Percentiles rank a stretch among this genome's conserved stretches.
Conservation (phyloP, 2,329 filamentous ascomycete genomes). For the Paraconiothyrium brasiliense region DNA sequence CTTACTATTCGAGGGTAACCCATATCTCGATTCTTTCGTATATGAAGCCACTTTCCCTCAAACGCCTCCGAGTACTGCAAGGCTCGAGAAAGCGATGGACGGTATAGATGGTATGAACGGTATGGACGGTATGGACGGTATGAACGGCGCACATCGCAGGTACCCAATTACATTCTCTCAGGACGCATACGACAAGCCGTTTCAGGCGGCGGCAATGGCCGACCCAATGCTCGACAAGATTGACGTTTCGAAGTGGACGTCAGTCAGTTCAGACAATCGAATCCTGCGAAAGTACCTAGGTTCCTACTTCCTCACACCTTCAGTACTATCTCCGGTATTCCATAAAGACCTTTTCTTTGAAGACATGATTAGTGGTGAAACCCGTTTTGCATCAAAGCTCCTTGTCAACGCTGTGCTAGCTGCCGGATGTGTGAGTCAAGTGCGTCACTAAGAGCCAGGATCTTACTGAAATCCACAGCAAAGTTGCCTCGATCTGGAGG, state of each 20-base stretch:
- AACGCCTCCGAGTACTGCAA: neutral
- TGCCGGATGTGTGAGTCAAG: neutral
- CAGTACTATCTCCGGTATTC: neutral
- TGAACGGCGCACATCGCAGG: neutral
- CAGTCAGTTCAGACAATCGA: slow-evolving; percentile 7
- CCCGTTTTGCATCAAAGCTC: slow-evolving; percentile 10
- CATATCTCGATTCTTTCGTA: neutral
- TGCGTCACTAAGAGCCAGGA: too few relatives aligned
- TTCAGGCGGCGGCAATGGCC: slow-evolving; percentile 6
- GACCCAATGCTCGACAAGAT: slow-evolving; percentile 11
- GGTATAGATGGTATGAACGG: neutral
- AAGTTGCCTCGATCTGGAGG: neutral
- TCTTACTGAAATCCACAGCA: slow-evolving; percentile 2
- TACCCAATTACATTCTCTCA: neutral
- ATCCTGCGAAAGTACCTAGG: neutral
- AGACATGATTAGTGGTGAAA: slow-evolving; percentile 12
- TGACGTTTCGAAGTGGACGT: slow-evolving; percentile 14
- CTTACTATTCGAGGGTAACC: neutral
- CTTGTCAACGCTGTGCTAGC: slow-evolving; percentile 18
- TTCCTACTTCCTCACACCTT: neutral
- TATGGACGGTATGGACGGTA: neutral
- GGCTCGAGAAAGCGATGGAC: neutral
- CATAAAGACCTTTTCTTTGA: slow-evolving; percentile 19
- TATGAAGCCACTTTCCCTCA: neutral
- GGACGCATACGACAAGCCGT: slow-evolving; percentile 8